Base-by-base conservation (phyloP, 192 early-diverging fungal species). In the Linnemannia hyalina region DNA sequence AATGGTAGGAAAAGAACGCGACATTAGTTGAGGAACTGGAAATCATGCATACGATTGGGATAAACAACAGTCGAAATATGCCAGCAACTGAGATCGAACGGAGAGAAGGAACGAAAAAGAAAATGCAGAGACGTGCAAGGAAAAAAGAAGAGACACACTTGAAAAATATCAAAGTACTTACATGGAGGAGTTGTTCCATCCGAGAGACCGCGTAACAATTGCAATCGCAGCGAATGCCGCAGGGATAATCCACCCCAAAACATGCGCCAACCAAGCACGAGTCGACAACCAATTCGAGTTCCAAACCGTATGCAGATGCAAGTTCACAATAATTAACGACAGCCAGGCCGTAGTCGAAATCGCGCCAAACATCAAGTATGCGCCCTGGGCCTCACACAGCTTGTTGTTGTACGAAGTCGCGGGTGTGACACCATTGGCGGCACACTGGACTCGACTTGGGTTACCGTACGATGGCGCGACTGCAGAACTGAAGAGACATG, bases 281-380 rank as follows among this genome's bases (percentile, higher is more conserved):
- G 79, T 80, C 52, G 81, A 70, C 38, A 91, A 75, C 76, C 88
- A 89, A 70, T 77, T 89, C 18, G 83, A 86, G 55, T 89, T 88
- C 90, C 90, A 91, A 22, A 91, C 90, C 1, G 88, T 90, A 42
- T 91, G 88, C 20, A 91, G 18, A 81, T 90, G 89, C 68, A 90
- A 72, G 69, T 86, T 77, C 35, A 87, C 42, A 47, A 71, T 73
- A 35, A 90, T 32, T 49, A 89, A 74, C 71, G 87, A 74, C 22
- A 74, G 47, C 89, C 89, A 91, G 1, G 81, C 70, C 0, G 75
- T 69, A 9, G 89, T 85, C 7, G 89, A 77, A 54, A 88, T 60
- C 9, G 91, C 80, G 7, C 80, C 73, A 80, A 89, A 91, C 35
- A 89, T 77, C 3, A 92, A 55, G 26, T 85, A 82, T 1, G 78